Percentiles rank a stretch among this genome's conserved stretches.
Conservation (phyloP, 192 early-diverging fungal genomes). For the Coemansia sp. region DNA sequence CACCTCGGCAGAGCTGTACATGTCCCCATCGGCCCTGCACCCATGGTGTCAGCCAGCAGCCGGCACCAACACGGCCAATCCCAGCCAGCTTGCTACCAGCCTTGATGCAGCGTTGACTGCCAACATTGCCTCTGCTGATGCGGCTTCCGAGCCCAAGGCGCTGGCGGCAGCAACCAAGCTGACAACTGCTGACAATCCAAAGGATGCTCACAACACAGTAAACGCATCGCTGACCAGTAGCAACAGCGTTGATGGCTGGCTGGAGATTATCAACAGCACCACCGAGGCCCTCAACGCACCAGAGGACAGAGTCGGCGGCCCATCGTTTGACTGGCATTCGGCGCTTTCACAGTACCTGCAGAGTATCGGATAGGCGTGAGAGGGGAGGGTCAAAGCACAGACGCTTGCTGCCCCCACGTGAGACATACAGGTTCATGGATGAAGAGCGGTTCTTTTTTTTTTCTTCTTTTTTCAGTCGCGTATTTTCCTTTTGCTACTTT, state of each 20-base stretch:
- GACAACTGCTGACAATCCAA: neutral
- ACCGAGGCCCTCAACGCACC: neutral
- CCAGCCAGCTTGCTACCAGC: neutral
- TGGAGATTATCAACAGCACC: neutral
- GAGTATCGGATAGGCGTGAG: conserved; percentile 9
- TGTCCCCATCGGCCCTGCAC: neutral
- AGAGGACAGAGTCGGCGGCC: too few species aligned
- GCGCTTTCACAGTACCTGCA: conserved; percentile 12
- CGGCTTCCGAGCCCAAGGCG: neutral
- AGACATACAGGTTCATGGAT: too few species aligned
- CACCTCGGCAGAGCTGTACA: neutral
- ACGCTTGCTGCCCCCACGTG: too few species aligned
- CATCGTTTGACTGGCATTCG: conserved; percentile 1
- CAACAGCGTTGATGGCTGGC: conserved; percentile 4
- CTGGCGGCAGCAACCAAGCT: neutral
- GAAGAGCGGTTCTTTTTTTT: neutral
- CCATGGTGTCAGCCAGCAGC: conserved; percentile 8
- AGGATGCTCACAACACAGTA: neutral
- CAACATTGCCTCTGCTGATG: neutral
- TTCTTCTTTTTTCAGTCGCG: neutral
- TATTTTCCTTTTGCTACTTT: too few species aligned
- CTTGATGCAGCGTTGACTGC: neutral
- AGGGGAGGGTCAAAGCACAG: too few species aligned
- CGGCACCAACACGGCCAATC: neutral
- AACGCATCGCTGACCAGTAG: neutral